These are phyloP conservation scores for Podospora comata DNA, from an alignment of 495 filamentous ascomycete genomes.

Conservation along the genomic window DNA sequence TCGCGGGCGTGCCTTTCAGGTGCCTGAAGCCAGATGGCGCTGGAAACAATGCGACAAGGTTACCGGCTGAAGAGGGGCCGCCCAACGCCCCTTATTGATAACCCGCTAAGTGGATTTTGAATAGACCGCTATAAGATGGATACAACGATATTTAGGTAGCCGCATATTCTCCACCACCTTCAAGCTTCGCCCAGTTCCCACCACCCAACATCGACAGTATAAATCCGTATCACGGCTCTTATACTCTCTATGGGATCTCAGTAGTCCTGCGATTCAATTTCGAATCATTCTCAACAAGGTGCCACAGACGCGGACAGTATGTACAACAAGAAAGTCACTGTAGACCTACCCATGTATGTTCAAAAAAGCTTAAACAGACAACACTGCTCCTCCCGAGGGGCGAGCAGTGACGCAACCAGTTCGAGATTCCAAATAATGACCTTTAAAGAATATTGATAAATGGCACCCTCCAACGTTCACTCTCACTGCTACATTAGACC, in stretches of 20 bases:
- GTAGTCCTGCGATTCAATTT: too few species aligned
- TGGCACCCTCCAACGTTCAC: neutral
- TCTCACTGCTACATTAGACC: neutral
- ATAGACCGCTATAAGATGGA: neutral
- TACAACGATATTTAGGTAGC: neutral
- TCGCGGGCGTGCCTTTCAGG: constrained; percentile 3
- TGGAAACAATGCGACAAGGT: constrained; percentile 5
- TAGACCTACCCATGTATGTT: neutral
- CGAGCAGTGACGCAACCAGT: constrained; percentile 17
- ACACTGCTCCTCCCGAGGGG: neutral
- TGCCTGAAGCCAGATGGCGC: constrained; percentile 7
- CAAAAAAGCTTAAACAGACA: neutral
- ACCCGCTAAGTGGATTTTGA: neutral
- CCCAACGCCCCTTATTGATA: constrained; percentile 2
- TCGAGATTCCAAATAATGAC: constrained; percentile 9
- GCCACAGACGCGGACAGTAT: neutral
- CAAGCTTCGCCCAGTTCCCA: neutral
- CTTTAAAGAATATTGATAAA: neutral
- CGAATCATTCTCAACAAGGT: neutral
- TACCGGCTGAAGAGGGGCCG: neutral
- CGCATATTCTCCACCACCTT: neutral
- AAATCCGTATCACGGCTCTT: neutral
- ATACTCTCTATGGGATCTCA: neutral
- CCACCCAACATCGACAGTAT: neutral
- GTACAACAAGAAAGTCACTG: neutral